Evolutionary conservation across 495 filamentous ascomycete genomes (phyloP), one percentile per base, ranked within the genome.

Genomic region (Neurospora africana): DNA sequence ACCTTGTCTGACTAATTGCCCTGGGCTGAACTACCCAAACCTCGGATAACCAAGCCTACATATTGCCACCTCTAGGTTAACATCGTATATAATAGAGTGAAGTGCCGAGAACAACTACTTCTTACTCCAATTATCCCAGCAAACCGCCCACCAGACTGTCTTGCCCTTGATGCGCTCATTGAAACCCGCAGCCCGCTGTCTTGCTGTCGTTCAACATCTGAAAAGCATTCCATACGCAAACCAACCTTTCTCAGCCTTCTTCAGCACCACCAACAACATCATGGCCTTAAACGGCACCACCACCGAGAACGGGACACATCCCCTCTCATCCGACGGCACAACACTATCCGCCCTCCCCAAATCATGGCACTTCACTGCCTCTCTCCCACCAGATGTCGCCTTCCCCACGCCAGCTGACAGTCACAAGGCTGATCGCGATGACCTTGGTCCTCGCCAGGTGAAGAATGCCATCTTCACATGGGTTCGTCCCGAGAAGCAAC

Each of bases 381-480:
- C 87, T 36, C 87, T 97, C 15, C 91, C 93, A 13, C 80, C 93
- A 15, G 95, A 99, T 79, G 84, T 90, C 35, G 80, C 86, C 15
- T 97, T 93, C 80, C 90, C 92, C 21, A 95, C 93, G 0, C 93
- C 95, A 2, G 86, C 89, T 27, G 83, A 83, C 65, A 97, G 94
- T 5, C 91, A 96, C 78, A 87, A 89, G 69, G 92, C 94, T 2
- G 90, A 92, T 3, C 88, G 94, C 74, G 83, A 90, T 43, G 81
- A 89, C 19, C 88, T 98, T 47, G 89, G 90, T 2, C 94, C 95
- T 7, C 91, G 94, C 30, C 85, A 92, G 79, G 95, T 99, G 67
- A 92, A 92, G 76, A 87, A 87, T 21, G 96, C 96, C 10, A 78
- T 96, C 39, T 98, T 92, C 81, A 97, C 93, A 38, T 98, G 89